Evolutionary conservation across 164 flowering plant species (phyloP).

Genomic region (Vitis cinerea): DNA sequence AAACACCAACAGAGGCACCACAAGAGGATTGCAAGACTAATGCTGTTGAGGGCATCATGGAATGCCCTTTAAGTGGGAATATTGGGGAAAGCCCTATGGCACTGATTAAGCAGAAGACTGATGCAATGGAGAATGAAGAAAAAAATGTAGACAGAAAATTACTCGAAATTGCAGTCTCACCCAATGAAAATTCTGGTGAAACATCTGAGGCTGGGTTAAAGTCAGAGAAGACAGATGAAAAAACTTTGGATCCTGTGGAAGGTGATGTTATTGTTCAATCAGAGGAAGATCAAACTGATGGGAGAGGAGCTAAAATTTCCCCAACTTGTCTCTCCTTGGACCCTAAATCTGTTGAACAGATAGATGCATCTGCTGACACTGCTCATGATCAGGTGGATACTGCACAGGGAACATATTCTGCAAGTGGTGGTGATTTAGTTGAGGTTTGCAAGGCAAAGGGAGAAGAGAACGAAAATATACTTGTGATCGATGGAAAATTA

Average conservation of each 20-base stretch:
- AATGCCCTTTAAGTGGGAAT: slow-evolving; percentile 4
- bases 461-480: slow-evolving; percentile 15
- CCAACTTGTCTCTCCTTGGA: slow-evolving; percentile 11
- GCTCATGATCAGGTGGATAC: slow-evolving; percentile 6
- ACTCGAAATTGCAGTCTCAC: neutral
- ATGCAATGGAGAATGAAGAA: slow-evolving; percentile 10
- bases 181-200: slow-evolving; percentile 11
- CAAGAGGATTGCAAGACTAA: slow-evolving; percentile 7
- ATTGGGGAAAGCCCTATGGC: neutral
- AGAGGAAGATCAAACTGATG: slow-evolving; percentile 14
- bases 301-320: neutral
- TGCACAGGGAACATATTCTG: slow-evolving; percentile 7
- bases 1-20: slow-evolving; percentile 5
- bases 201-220: slow-evolving; percentile 3
- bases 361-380: slow-evolving; percentile 5
- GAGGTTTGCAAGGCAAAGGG: slow-evolving; percentile 8
- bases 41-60: slow-evolving; percentile 3
- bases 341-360: slow-evolving; percentile 12
- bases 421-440: slow-evolving; percentile 2
- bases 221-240: slow-evolving; percentile 5
- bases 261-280: slow-evolving; percentile 4
- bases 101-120: slow-evolving; percentile 9
- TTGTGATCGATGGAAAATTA: neutral
- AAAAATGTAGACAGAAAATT: neutral
- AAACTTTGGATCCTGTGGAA: slow-evolving; percentile 4